Conservation (phyloP, 345 rosid species). For the Corchorus olitorius region DNA sequence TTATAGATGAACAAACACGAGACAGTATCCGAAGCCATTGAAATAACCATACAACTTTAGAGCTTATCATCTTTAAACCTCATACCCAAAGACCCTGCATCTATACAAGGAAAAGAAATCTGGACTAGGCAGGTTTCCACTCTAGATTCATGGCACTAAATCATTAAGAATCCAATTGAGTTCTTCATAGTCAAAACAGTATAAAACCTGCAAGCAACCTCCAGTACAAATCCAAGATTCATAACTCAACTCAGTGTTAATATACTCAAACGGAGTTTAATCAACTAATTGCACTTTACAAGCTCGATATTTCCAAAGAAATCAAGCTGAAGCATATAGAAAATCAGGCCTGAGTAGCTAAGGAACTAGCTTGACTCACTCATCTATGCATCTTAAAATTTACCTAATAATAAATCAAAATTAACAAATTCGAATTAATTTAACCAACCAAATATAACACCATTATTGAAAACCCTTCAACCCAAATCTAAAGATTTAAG, state of each 20-base stretch:
- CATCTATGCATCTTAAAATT: not conserved
- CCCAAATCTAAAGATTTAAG: not conserved
- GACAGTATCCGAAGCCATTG: not conserved
- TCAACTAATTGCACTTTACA: not conserved
- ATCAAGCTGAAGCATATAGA: not conserved
- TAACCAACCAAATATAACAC: not conserved
- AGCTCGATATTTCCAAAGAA: not conserved
- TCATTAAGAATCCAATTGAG: not conserved
- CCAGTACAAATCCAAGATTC: not conserved
- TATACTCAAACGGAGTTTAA: not conserved
- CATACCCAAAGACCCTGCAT: not conserved
- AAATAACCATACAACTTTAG: not conserved
- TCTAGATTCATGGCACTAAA: not conserved
- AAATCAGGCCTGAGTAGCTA: not conserved
- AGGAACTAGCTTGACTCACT: not conserved
- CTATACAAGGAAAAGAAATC: not conserved
- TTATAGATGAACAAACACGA: not conserved
- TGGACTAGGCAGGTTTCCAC: not conserved
- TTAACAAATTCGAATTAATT: not conserved
- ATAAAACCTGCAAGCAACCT: not conserved
- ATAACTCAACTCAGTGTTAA: not conserved
- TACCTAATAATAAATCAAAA: not conserved
- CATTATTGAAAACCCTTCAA: not conserved
- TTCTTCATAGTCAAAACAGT: not conserved
- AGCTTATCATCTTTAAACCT: not conserved